These are phyloP conservation scores for Lepraria neglecta DNA, from an alignment of 495 filamentous ascomycete species.

Conservation along the genomic window DNA sequence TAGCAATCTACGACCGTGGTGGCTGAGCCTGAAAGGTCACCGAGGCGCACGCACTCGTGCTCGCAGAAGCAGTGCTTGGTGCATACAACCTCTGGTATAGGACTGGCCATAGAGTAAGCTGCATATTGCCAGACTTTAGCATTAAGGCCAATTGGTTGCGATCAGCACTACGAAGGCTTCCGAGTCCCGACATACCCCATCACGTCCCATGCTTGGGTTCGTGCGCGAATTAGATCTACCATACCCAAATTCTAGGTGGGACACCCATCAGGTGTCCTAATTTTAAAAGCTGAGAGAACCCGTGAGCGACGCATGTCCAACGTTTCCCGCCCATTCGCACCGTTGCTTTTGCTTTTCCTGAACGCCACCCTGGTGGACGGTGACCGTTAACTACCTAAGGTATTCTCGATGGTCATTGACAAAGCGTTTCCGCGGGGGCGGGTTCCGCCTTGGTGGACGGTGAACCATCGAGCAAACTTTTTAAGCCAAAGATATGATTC, in stretches of 20 bases:
- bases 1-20: too few relatives aligned
- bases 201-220: too few relatives aligned
- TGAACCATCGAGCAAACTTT: too few relatives aligned
- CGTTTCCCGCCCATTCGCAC: too few relatives aligned
- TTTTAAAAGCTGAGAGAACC: slow-evolving; percentile 1
- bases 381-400: too few relatives aligned
- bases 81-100: neutral
- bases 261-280: neutral
- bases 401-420: too few relatives aligned
- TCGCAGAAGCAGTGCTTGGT: neutral
- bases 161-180: neutral
- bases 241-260: too few relatives aligned
- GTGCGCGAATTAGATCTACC: too few relatives aligned
- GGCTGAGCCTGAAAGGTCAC: slow-evolving; percentile 2
- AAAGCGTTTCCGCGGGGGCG: too few relatives aligned
- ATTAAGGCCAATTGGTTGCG: slow-evolving; percentile 7
- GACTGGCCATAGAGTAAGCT: neutral
- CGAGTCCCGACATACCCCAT: neutral
- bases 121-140: neutral
- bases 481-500: neutral
- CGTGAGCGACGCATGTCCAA: neutral
- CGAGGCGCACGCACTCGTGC: neutral
- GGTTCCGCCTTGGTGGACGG: too few relatives aligned
- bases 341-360: too few relatives aligned
- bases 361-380: too few relatives aligned